Base-by-base conservation (phyloP, 306 rosid species). In the Hippophae tibetana region DNA sequence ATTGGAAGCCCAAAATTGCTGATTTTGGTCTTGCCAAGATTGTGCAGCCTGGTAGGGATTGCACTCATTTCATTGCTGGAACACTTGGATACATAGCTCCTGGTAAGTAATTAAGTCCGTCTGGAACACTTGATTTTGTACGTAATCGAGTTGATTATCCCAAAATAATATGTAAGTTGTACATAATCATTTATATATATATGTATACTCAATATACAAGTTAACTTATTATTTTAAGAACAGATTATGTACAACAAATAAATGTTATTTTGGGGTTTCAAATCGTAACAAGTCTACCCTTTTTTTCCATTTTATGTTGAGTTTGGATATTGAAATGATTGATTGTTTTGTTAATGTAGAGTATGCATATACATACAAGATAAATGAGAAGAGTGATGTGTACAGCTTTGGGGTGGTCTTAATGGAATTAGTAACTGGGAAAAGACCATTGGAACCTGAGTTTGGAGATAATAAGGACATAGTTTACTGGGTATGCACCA, bases 21-120 rank as follows among this genome's bases (percentile, higher is more conserved):
- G 97, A 86, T 69, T 90, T 90, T 61, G 97, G 97, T 3, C 81
- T 90, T 12, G 97, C 97, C 11, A 90, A 79, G 81, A 82, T 90
- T 64, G 72, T 82, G 62, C 88, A 77, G 4, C 78, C 86, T 52
- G 87, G 69, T 62, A 86, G 79, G 43, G 86, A 80, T 71, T 80
- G 81, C 75, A 76, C 94, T 13, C 78, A 71, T 64, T 85, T 77
- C 72, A 77, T 90, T 73, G 86, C 94, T 13, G 97, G 95, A 14
- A 90, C 97, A 47, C 77, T 78, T 47, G 97, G 97, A 7, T 90
- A 90, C 79, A 73, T 86, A 48, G 83, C 97, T 74, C 97, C 97
- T 25, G 97, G 97, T 90, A 80, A 72, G 56, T 41, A 13, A 14
- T 58, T n/a, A 9, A 1, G 9, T 23, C 6, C 3, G 4, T 49